Base-by-base conservation (phyloP, 2,329 filamentous ascomycete species). In the Fusarium abutilonis region DNA sequence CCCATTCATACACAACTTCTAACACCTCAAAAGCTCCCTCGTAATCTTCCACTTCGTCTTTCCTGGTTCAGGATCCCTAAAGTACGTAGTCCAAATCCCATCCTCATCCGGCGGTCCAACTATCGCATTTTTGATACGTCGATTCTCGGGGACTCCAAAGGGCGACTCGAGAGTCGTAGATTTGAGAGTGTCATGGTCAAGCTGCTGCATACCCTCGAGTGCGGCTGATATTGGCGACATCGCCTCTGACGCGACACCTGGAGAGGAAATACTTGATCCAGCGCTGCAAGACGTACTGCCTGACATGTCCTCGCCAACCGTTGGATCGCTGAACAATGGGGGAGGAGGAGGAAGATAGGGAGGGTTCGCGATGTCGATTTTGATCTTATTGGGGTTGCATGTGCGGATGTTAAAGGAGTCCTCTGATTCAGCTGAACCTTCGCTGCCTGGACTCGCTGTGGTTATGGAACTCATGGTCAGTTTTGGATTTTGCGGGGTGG, bases 31-130 rank as follows among this genome's bases (percentile, higher is more conserved):
- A 45, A 70, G 75, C 40, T 75, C 69, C 32, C 63, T 71, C 0
- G 51, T 68, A 2, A 74, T 54, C 40, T 69, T 65, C 75, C 75
- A 77, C 29, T 70, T 56, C 3, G 46, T 60, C 21, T 65, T 48
- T 0, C 65, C 69, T 1, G 57, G 63, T 2, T 54, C 36, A 3
- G 72, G 73, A 6, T 70, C 60, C 15, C 63, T 58, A 14, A 76
- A 76, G 26, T 73, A 58, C 2, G 73, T 76, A 0, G 68, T 40
- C 68, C 69, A 75, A 9, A 71, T 64, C 0, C 73, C 72, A 3
- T 52, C 52, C 5, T 63, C 41, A 14, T 71, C 67, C 4, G 56
- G 54, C 1, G 63, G 59, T 2, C 73, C 72, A 15, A 77, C 72
- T 0, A 73, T 17, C 1, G 68, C 56, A 21, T 75, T 76, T 41